Base-by-base conservation (phyloP, 1,284 basidiomycete genomes). In the Volvariella surrecta region DNA sequence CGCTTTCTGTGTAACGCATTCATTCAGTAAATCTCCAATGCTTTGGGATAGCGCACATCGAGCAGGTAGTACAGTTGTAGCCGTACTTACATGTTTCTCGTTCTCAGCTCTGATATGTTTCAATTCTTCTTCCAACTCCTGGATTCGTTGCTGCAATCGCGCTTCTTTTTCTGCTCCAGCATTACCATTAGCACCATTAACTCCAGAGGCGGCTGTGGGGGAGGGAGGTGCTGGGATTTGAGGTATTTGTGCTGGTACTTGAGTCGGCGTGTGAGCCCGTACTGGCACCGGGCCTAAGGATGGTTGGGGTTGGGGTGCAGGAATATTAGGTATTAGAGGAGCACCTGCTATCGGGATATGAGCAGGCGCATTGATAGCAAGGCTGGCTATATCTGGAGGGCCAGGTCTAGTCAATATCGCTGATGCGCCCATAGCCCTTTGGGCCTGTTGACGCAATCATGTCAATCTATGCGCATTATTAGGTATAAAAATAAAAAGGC, bases 81-180 rank as follows among this genome's bases (percentile, higher is more conserved):
- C 42, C 41, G 46, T 32, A 64, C 79, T 20, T 39, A 86, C 87
- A 68, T 89, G 81, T 62, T 86, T 87, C 58, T 89, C 87, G 52
- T 87, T 89, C 51, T 91, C 88, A n/a, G 62, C 62, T 37, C 75
- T 71, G 42, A 82, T 59, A 15, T 57, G 51, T 43, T 79, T 72
- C 20, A 87, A 61, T 52, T 93, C 88, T 31, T 88, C 84, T 56
- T 94, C 90, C 2, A 92, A 68, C 52, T 88, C 85, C 47, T 76
- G 74, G 15, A 87, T 70, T 38, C 80, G 70, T 10, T 79, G 75
- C 40, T 76, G 61, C 44, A 82, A 76, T 52, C 83, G 82, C 8
- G 76, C 71, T 57, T 88, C 79, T 74, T 30, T 73, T 60, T 46
- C 63, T 72, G 43, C 75, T 61, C n/a, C 71, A 63, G 43, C 24